Base-by-base conservation (phyloP, 441 rosid genomes). In the Arabidopsis hybrid region DNA sequence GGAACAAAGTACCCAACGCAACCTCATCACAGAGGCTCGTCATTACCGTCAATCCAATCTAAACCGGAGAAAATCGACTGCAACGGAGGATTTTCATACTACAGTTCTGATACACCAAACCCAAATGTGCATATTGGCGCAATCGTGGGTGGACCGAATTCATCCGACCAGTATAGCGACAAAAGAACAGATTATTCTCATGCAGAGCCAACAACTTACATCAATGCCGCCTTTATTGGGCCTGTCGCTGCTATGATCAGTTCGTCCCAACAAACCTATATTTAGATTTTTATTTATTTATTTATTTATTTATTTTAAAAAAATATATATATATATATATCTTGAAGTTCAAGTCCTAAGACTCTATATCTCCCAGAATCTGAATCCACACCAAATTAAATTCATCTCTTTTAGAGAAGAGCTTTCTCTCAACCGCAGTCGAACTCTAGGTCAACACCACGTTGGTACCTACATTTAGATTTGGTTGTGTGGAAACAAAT, bases 21-120 rank as follows among this genome's bases (percentile, higher is more conserved):
- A 49, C 51, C 80, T 36, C 94, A 89, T 78, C 91, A 87, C 39
- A 83, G 94, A 55, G 90, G 91, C 7, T 76, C 91, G 17, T 89
- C 94, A 16, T 69, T 89, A 46, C 91, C 94, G 1, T 87, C 91
- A 0, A 67, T 85, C 29, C 64, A 56, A n/a, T 59, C 39, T 68
- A 84, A 78, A 64, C 85, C 84, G 34, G 68, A 47, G 42, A 84
- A 84, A 75, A 79, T 87, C 0, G 73, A 78, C 7, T 89, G 91
- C 67, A 66, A 76, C 3, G 86, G 76, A 17, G 91, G 87, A 42
- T 53, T n/a, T 60, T 68, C 86, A 9, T 71, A 26, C 14, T 87
- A 81, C 62, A 52, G 42, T 56, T 76, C 89, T 0, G 74, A 17
- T 39, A 21, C 53, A 5, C 84, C 88, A 6, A 85, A 89, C 55